Evolutionary conservation across 345 rosid species (phyloP).

Genomic region (Murraya koenigii): DNA sequence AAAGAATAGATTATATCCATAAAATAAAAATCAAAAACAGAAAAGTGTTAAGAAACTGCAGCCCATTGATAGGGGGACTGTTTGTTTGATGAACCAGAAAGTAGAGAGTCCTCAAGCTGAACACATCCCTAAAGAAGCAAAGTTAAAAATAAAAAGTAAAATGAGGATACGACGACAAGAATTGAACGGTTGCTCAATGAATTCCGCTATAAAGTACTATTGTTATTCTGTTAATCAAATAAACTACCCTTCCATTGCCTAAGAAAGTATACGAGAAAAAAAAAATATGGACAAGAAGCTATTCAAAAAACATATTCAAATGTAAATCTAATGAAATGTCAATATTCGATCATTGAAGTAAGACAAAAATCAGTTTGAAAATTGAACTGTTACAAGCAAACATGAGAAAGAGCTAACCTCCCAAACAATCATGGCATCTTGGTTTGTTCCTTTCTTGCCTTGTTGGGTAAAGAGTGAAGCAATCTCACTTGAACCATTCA

Average conservation of each 20-base stretch:
- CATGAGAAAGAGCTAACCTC: conserved; percentile 57
- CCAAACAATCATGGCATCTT: conserved; percentile 99
- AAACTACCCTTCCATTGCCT: not conserved
- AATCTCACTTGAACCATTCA: conserved; percentile 78
- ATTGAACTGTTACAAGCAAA: not conserved
- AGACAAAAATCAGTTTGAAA: conserved; percentile 1
- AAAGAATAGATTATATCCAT: not conserved
- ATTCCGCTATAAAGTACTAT: not conserved
- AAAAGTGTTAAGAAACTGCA: not conserved
- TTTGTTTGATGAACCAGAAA: not conserved
- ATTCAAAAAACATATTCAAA: conserved; percentile 6
- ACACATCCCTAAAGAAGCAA: not conserved
- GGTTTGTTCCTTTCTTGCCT: conserved; percentile 98
- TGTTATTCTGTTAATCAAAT: not conserved
- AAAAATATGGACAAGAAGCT: conserved; percentile 8
- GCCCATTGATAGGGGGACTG: not conserved
- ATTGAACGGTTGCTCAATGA: not conserved
- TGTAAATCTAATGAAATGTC: not conserved
- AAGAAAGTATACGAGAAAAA: not conserved
- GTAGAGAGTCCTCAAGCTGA: not conserved
- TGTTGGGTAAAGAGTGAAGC: conserved; percentile 88
- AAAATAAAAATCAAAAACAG: not conserved
- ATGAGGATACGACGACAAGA: not conserved
- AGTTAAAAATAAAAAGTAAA: not conserved
- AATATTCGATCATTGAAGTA: too few relatives aligned